Conservation (phyloP, 176 grass and related monocot genomes). For the Carex kokanica region DNA sequence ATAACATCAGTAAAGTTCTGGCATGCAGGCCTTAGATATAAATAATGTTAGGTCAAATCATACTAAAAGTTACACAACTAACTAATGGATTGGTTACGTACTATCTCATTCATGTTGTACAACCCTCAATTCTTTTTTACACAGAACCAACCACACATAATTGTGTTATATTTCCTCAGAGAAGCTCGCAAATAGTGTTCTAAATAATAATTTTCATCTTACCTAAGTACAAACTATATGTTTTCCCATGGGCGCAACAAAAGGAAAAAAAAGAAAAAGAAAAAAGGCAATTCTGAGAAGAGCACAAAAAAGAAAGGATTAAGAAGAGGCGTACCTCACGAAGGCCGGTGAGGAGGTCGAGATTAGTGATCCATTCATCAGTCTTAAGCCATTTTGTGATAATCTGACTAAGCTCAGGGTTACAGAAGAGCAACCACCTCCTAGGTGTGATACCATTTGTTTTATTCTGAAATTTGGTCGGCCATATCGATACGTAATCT, state of each 20-base stretch:
- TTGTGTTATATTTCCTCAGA: neutral
- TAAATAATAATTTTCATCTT: neutral
- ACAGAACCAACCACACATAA: neutral
- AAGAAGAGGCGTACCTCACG: conserved; percentile 35
- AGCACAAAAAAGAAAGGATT: neutral
- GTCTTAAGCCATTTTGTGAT: conserved; percentile 58
- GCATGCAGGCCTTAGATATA: neutral
- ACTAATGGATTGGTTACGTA: neutral
- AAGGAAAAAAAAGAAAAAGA: neutral
- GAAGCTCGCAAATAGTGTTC: neutral
- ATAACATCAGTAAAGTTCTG: conserved; percentile 3
- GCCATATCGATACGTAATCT: conserved; percentile 50
- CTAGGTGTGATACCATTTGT: conserved; percentile 59
- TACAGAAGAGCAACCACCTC: conserved; percentile 47
- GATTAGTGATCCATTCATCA: conserved; percentile 55
- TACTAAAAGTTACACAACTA: neutral
- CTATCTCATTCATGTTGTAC: neutral
- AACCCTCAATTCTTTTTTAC: neutral
- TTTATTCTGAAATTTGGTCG: conserved; percentile 58
- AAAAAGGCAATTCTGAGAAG: neutral
- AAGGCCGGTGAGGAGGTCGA: conserved; percentile 50
- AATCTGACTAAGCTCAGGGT: conserved; percentile 45
- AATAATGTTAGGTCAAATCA: neutral
- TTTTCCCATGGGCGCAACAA: neutral
- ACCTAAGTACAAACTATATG: neutral